Evolutionary conservation across 2,329 filamentous ascomycete species (phyloP), one percentile per base, ranked within the genome.

Genomic region (Trichoderma sp.): DNA sequence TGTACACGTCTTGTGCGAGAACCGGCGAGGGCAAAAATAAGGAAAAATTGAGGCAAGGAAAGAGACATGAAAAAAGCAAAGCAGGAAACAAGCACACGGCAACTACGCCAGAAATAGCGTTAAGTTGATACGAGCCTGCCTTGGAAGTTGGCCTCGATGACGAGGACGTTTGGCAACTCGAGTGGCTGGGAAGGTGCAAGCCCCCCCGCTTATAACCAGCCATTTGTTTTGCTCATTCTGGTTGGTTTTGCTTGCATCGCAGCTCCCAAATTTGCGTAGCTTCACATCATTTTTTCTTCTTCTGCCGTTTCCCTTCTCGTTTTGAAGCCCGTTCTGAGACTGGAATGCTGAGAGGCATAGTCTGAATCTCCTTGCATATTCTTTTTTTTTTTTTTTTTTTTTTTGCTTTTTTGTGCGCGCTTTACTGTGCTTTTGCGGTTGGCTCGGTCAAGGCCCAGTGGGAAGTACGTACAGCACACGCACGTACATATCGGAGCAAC

Each of bases 131-230:
- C 52, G 63, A 28, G 26, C 51, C 54, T 66, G 63, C 63, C 63
- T 58, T 66, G 63, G 63, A 51, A 49, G 24, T 56, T 52, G 52
- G 24, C 61, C 61, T 55, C 37, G 61, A 65, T 66, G 63, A 66
- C 63, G 52, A 66, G 18, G 54, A 66, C 54, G 63, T 37, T 37
- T 37, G 54, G 37, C 39, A 59, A 59, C 34, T 66, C 34, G 54
- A 59, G 63, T 58, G 63, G 63, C 63, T 66, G 63, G 63, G 63
- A 66, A 66, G 54, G 52, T 59, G 63, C 63, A 59, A 58, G 63
- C 39, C 54, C 54, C 54, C 54, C 52, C 61, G 51, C 61, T 66
- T 46, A 56, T 58, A 43, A 46, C 63, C 63, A 59, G 54, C 63
- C 63, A 59, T 66, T 66, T 66, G 54, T 43, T 66, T 46, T 66